Conservation (phyloP, 2,329 filamentous ascomycete species). For the Cytospora piceicola region DNA sequence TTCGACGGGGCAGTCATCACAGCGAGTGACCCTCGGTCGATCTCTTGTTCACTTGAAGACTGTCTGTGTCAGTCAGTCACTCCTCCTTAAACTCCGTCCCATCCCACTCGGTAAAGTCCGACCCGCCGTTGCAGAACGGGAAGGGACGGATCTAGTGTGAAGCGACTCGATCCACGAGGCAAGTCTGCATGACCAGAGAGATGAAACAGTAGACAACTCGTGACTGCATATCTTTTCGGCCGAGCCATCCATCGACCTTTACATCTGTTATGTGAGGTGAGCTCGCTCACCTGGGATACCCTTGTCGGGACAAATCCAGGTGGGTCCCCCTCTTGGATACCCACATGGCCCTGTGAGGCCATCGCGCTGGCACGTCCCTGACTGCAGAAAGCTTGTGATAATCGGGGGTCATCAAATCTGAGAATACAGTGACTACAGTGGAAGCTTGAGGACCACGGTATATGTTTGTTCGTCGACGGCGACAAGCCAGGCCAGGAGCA, state of each 20-base stretch:
- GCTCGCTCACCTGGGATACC: background rate
- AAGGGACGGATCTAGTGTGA: background rate
- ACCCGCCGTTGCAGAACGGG: background rate
- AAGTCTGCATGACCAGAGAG: too few species aligned
- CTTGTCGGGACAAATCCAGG: background rate
- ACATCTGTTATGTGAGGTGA: background rate
- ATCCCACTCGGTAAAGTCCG: background rate
- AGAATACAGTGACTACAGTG: background rate
- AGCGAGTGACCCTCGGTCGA: background rate
- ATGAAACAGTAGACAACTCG: too few species aligned
- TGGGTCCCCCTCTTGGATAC: background rate
- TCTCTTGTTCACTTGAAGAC: background rate
- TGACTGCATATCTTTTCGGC: too few species aligned
- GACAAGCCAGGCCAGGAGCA: background rate
- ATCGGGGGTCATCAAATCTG: background rate
- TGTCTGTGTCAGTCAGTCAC: background rate
- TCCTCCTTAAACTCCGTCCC: background rate
- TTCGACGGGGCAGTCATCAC: background rate
- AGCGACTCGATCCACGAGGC: background rate
- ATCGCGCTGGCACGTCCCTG: background rate
- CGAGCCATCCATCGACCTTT: too few species aligned
- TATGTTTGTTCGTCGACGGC: background rate
- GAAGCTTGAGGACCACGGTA: background rate
- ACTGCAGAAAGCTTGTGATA: background rate
- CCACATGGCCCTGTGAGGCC: too few species aligned